Evolutionary conservation across 306 rosid genomes (phyloP).

Genomic region (Argentina anserina): DNA sequence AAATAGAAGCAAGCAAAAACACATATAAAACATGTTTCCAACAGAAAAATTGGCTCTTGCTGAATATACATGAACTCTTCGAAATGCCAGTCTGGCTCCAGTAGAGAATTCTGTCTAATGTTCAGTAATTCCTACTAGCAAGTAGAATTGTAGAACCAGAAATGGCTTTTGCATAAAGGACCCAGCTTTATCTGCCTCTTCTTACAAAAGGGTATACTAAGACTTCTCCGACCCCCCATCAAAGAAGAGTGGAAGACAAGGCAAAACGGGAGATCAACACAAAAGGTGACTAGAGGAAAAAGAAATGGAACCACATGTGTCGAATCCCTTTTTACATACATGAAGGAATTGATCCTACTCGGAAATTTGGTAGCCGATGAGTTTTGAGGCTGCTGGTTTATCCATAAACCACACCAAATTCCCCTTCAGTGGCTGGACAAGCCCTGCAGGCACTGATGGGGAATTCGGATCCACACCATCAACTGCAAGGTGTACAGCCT

Average conservation of each 20-base stretch:
- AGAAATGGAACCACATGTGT: conserved; percentile 33
- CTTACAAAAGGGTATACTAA: conserved; percentile 44
- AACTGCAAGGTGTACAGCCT: conserved; percentile 67
- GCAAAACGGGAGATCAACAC: conserved; percentile 40
- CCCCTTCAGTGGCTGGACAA: conserved; percentile 76
- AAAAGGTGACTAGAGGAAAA: conserved; percentile 22
- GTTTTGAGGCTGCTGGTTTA: conserved; percentile 76
- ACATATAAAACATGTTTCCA: background rate
- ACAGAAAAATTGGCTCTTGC: conserved; percentile 9
- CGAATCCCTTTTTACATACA: conserved; percentile 38
- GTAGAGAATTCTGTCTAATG: background rate
- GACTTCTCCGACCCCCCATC: conserved; percentile 44
- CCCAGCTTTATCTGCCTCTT: conserved; percentile 51
- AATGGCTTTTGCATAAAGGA: conserved; percentile 31
- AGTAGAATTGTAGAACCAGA: conserved; percentile 19
- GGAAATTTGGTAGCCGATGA: conserved; percentile 48
- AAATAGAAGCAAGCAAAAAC: background rate
- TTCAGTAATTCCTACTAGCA: background rate
- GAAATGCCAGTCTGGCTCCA: background rate
- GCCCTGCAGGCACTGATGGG: conserved; percentile 57
- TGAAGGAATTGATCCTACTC: conserved; percentile 38
- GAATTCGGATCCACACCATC: conserved; percentile 47
- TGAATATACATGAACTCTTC: background rate
- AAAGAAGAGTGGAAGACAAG: conserved; percentile 36
- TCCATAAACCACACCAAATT: conserved; percentile 95